Percentiles rank a stretch among this genome's conserved stretches.
These are phyloP conservation scores for Pichia inconspicua DNA, from an alignment of 1,139 yeast species.

Conservation along the genomic window DNA sequence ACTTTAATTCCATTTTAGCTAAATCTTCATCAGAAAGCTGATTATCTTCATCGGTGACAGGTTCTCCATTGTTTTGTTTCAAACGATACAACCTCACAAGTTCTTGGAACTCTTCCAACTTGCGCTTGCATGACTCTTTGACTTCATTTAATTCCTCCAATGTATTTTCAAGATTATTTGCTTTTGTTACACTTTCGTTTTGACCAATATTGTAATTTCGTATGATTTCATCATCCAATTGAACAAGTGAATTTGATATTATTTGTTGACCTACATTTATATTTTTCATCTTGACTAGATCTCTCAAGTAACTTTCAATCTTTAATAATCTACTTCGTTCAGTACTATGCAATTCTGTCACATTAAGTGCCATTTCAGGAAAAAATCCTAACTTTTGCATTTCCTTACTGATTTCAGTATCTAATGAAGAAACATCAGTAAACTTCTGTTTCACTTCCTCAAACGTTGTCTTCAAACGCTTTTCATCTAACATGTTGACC, in stretches of 20 bases:
- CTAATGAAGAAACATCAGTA: background rate
- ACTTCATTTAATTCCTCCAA: background rate
- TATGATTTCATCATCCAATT: background rate
- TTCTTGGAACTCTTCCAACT: conserved; percentile 10
- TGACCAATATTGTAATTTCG: background rate
- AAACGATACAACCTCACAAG: background rate
- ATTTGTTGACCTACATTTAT: conserved; percentile 1
- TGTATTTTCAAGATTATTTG: background rate
- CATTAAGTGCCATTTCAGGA: background rate
- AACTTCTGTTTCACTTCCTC: background rate
- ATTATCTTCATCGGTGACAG: background rate
- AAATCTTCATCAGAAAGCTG: background rate
- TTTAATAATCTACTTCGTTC: background rate
- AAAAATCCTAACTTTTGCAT: background rate
- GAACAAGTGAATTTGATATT: background rate
- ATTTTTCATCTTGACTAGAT: conserved; percentile 10
- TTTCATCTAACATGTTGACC: background rate
- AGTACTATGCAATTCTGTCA: background rate
- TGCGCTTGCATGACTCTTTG: conserved; percentile 9
- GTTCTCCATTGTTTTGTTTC: background rate
- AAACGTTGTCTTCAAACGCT: background rate
- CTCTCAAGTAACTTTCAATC: conserved; percentile 1
- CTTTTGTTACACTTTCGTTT: background rate
- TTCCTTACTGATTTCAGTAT: conserved; percentile 2
- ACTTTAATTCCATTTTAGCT: background rate